Evolutionary conservation across 2,329 filamentous ascomycete genomes (phyloP), one percentile per base, ranked within the genome.

Genomic region (Fusarium equiseti): DNA sequence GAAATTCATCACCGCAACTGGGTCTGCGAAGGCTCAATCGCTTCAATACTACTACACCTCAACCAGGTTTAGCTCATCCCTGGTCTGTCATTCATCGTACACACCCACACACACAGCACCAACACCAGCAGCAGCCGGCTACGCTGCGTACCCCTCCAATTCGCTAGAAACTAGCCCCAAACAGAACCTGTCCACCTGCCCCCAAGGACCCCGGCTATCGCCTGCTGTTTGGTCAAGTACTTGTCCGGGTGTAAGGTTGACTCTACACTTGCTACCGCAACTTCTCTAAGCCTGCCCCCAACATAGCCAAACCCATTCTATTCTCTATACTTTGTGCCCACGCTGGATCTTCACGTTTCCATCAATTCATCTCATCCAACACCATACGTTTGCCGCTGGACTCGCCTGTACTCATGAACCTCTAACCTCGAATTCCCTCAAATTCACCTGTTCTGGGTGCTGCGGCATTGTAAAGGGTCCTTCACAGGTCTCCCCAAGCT

Each of bases 1-100:
- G 73, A 75, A 73, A 65, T 72, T 74, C 73, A 71, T 75, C 73
- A 75, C 73, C 73, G 71, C 68, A 73, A 66, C 68, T 70, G 61
- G 67, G 66, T 51, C 66, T 70, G 66, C 61, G 55, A 68, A 52
- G 55, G 54, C 56, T 63, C 55, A 61, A 52, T 66, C 56, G 61
- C 58, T 62, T 38, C 62, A 70, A 72, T 73, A 71, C 73, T 71
- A 75, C 73, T 68, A 70, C 71, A 67, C 71, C 63, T 72, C 66
- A 57, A 66, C 68, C 72, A 64, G 73, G 72, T 59, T 72, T 69
- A 74, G 65, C 24, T 26, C 56, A 72, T 70, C 67, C 67, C 57
- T 70, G 67, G 29, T 49, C 60, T 64, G 59, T 59, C 59, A 59
- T 58, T 59, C 55, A 44, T 57, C 52, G 38, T 46, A 32, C 20